phyloP scores from a whole-genome alignment of 306 rosid genomes.

The Sechiopsis laciniata region DNA sequence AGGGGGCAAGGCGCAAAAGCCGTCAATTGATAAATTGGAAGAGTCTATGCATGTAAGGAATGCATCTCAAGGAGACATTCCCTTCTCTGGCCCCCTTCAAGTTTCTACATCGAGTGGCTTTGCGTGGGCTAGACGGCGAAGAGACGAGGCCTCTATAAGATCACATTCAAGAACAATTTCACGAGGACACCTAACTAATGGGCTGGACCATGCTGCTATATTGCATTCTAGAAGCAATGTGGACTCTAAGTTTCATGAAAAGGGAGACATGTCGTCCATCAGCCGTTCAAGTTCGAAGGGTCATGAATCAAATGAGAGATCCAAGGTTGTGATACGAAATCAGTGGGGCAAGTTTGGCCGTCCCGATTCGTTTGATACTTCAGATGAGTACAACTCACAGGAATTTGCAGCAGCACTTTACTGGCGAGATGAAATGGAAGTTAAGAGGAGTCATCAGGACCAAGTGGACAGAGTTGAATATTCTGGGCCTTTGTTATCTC shows the following conservation, averaged over 20 bases:
- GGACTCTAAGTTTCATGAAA: conserved; percentile 43
- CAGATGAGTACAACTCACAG: conserved; percentile 87
- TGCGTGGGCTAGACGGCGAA: conserved; percentile 96
- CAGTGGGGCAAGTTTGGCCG: conserved; percentile 88
- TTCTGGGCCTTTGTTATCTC: conserved; percentile 89
- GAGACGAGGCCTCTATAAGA: conserved; percentile 52
- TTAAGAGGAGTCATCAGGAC: conserved; percentile 69
- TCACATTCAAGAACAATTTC: conserved; percentile 78
- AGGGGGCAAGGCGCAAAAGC: conserved; percentile 46
- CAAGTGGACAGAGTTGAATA: conserved; percentile 78
- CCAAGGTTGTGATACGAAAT: conserved; percentile 64
- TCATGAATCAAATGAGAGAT: conserved; percentile 49
- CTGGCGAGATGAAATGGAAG: conserved; percentile 56
- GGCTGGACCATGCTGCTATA: conserved; percentile 42
- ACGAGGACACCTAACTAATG: conserved; percentile 58
- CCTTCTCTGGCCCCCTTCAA: conserved; percentile 76
- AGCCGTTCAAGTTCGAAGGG: conserved; percentile 47
- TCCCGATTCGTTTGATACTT: conserved; percentile 87
- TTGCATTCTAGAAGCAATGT: conserved; percentile 44
- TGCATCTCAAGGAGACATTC: conserved; percentile 84
- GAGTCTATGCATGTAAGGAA: conserved; percentile 58
- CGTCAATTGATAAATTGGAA: conserved; percentile 47
- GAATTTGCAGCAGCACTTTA: conserved; percentile 67
- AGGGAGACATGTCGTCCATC: conserved; percentile 36
- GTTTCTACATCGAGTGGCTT: conserved; percentile 96